Base-by-base conservation (phyloP, 2,329 filamentous ascomycete species). In the Pseudogymnoascus sp. region DNA sequence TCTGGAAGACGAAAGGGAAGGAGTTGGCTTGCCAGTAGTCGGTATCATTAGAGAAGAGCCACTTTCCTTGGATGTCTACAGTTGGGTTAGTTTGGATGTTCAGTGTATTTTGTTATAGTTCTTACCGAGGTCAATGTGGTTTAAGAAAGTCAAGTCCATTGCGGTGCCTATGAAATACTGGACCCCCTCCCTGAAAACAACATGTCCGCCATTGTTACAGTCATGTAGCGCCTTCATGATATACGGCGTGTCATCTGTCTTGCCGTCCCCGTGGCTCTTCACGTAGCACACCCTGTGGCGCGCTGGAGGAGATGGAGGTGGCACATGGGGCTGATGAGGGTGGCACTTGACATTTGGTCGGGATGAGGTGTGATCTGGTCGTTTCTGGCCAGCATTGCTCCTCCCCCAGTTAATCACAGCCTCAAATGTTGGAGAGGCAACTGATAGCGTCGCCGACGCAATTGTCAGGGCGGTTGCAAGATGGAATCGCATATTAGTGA, bases 11-110 rank as follows among this genome's bases (percentile, higher is more conserved):
- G 13, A 85, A 83, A 60, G 82, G 80, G 75, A 87, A 87, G 48
- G 78, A 76, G 67, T 87, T 78, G 6, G 76, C 77, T 60, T 84
- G 78, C 87, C 86, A 89, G 73, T 88, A 88, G 65, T 83, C 80
- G 4, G 84, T 84, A 69, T 89, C 83, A 60, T 85, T 79, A 62
- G 80, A 82, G 74, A 89, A 88, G 63, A 80, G 74, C 27, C 88
- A 77, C 10, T 78, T 79, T n/a, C 84, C 85, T 64, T 78, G 77
- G 58, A 84, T 78, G 64, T 81, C 79, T 82, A 62, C 25, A 62
- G 35, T 42, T 13, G 40, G 40, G 40, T 42, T 42, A 42, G 18
- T 25, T 42, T 42, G 10, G 35, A 48, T 29, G n/a, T 25, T 27
- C 27, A 63, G 18, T n/a, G 10, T 5, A 31, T 29, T 10, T 35